A percentile compares a stretch with the other conserved stretches of the same genome.
Evolutionary conservation across 2,329 filamentous ascomycete species (phyloP).

Genomic region (Xylaria sp.): DNA sequence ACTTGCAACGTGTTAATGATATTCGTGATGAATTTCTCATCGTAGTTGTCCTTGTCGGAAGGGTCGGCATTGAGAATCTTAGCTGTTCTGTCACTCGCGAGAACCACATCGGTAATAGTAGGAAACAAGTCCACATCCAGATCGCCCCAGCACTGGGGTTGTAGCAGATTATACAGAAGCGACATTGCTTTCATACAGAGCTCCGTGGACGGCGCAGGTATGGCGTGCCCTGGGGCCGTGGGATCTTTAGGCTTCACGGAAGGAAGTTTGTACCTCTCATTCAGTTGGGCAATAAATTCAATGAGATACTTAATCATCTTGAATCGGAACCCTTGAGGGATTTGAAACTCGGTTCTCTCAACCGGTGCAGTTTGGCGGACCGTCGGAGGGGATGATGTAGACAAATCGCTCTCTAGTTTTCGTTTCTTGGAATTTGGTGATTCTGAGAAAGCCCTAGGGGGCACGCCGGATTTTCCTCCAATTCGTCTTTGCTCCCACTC

Average conservation of each 20-base stretch:
- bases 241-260: conserved; percentile 72
- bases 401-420: conserved; percentile 73
- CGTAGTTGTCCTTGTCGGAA: conserved; percentile 74
- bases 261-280: conserved; percentile 83
- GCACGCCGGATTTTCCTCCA: conserved; percentile 62
- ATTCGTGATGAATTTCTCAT: conserved; percentile 84
- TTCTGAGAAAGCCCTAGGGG: conserved; percentile 62
- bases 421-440: conserved; percentile 81
- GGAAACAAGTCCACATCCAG: conserved; percentile 91
- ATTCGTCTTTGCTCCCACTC: conserved; percentile 90
- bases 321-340: conserved; percentile 73
- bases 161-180: conserved; percentile 84
- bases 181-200: conserved; percentile 86
- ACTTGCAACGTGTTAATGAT: conserved; percentile 96
- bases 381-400: conserved; percentile 64
- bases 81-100: conserved; percentile 81
- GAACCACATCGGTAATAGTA: conserved; percentile 86
- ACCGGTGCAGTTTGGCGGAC: conserved; percentile 56
- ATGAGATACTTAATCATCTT: conserved; percentile 95
- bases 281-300: conserved; percentile 90
- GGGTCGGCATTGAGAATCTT: conserved; percentile 68
- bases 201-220: conserved; percentile 71
- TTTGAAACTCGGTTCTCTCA: conserved; percentile 73
- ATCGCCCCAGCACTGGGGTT: conserved; percentile 90
- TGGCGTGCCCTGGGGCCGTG: conserved; percentile 56